These are phyloP conservation scores for Coniferiporia weirii DNA, from an alignment of 1,284 basidiomycete species.

Conservation along the genomic window DNA sequence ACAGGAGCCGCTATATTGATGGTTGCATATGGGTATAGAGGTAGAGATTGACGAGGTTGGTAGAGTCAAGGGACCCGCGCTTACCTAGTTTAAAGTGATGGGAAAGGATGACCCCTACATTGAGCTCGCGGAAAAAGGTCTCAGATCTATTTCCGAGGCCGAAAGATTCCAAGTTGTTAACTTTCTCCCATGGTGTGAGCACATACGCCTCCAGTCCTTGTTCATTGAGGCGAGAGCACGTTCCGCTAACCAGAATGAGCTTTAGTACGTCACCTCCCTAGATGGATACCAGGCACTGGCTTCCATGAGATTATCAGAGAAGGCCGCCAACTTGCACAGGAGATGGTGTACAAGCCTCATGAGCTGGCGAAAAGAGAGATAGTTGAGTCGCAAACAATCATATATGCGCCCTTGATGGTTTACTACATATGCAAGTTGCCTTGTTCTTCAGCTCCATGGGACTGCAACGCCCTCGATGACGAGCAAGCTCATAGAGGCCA, in stretches of 20 bases:
- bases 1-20: conserved; percentile 7
- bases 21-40: conserved; percentile 11
- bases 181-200: conserved; percentile 9
- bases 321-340: background rate
- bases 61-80: too few relatives aligned
- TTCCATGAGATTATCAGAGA: conserved; percentile 15
- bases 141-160: conserved; percentile 15
- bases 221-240: too few relatives aligned
- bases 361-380: background rate
- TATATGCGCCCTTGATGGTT: too few relatives aligned
- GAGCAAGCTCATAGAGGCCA: conserved; percentile 10
- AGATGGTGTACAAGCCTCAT: conserved; percentile 1
- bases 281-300: conserved; percentile 20
- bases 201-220: too few relatives aligned
- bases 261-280: conserved; percentile 19
- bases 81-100: too few relatives aligned
- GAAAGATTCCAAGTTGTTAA: too few relatives aligned
- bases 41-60: too few relatives aligned
- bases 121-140: conserved; percentile 11
- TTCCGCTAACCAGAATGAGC: too few relatives aligned
- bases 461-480: conserved; percentile 12
- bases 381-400: too few relatives aligned
- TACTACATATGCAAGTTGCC: too few relatives aligned
- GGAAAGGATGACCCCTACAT: conserved; percentile 13
- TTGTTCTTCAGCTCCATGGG: too few relatives aligned